These are phyloP conservation scores for Flaveria brownii DNA, from an alignment of 129 eudicot genomes.

Conservation along the genomic window DNA sequence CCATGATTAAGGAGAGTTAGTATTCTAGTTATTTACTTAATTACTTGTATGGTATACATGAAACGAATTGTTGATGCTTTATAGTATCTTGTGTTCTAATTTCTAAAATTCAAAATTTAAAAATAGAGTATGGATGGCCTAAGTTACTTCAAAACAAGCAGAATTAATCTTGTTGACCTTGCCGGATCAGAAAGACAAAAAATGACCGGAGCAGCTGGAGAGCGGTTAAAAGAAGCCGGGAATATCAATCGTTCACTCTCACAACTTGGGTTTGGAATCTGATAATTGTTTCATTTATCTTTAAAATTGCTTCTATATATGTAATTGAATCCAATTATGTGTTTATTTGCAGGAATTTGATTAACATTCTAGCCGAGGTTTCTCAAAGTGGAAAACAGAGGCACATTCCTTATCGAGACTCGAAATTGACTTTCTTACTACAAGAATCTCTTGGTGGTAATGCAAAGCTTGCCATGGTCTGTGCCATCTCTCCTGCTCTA, in stretches of 20 bases:
- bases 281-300: neutral
- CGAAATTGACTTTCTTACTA: conserved; percentile 85
- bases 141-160: conserved; percentile 78
- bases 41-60: conserved; percentile 20
- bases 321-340: neutral
- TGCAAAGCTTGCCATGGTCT: conserved; percentile 94
- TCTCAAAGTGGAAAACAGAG: conserved; percentile 97
- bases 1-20: conserved; percentile 13
- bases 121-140: conserved; percentile 75
- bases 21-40: neutral
- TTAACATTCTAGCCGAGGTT: conserved; percentile 89
- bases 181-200: conserved; percentile 99
- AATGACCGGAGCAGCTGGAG: conserved; percentile 97
- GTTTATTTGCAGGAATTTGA: conserved; percentile 65
- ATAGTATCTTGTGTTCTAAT: neutral
- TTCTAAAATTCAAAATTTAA: conserved; percentile 11
- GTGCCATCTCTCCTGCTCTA: conserved; percentile 90
- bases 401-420: conserved; percentile 96
- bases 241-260: conserved; percentile 98
- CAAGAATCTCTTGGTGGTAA: conserved; percentile 99
- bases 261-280: conserved; percentile 82
- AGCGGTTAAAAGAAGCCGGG: conserved; percentile 97
- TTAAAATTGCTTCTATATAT: neutral
- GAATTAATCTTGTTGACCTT: conserved; percentile 95
- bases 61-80: conserved; percentile 3